Percentiles rank a stretch among this genome's conserved stretches.
These are phyloP conservation scores for Pseudopyricularia cyperi DNA, from an alignment of 2,329 filamentous ascomycete genomes.

Conservation along the genomic window DNA sequence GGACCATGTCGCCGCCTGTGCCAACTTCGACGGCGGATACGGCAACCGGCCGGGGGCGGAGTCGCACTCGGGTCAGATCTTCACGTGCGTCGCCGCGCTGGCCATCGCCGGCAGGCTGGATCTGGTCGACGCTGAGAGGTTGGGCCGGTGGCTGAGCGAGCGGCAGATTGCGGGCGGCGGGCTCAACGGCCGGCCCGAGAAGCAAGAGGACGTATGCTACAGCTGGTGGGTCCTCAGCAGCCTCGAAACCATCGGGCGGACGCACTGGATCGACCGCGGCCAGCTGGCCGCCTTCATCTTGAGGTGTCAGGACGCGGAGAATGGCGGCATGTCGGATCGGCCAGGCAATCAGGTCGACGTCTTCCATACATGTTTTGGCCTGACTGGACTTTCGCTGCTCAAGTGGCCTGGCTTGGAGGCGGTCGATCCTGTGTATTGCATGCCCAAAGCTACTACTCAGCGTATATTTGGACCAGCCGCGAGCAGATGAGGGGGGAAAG, in stretches of 20 bases:
- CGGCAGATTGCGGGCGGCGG: slow-evolving; percentile 78
- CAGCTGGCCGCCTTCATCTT: slow-evolving; percentile 75
- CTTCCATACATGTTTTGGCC: slow-evolving; percentile 84
- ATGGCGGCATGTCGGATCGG: slow-evolving; percentile 77
- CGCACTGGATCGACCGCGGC: slow-evolving; percentile 85
- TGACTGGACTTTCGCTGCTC: slow-evolving; percentile 78
- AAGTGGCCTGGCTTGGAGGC: slow-evolving; percentile 63
- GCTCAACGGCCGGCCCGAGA: slow-evolving; percentile 88
- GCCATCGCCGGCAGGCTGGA: slow-evolving; percentile 74
- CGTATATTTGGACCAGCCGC: slow-evolving; percentile 32
- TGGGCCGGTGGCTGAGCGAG: slow-evolving; percentile 87
- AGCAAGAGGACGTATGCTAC: slow-evolving; percentile 93
- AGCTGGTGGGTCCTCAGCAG: slow-evolving; percentile 98
- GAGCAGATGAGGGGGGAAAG: neutral
- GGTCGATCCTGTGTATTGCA: slow-evolving; percentile 80
- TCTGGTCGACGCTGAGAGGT: slow-evolving; percentile 65
- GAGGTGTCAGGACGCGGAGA: slow-evolving; percentile 71
- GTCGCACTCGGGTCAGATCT: slow-evolving; percentile 90
- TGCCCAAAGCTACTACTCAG: slow-evolving; percentile 55
- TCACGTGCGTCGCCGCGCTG: slow-evolving; percentile 81
- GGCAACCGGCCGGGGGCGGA: slow-evolving; percentile 83
- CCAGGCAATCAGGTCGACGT: slow-evolving; percentile 95
- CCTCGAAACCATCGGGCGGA: slow-evolving; percentile 71
- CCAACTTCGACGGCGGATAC: slow-evolving; percentile 91
- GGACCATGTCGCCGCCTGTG: slow-evolving; percentile 64